phyloP scores from a whole-genome alignment of 2,329 filamentous ascomycete species.

The Pseudogymnoascus sp. region DNA sequence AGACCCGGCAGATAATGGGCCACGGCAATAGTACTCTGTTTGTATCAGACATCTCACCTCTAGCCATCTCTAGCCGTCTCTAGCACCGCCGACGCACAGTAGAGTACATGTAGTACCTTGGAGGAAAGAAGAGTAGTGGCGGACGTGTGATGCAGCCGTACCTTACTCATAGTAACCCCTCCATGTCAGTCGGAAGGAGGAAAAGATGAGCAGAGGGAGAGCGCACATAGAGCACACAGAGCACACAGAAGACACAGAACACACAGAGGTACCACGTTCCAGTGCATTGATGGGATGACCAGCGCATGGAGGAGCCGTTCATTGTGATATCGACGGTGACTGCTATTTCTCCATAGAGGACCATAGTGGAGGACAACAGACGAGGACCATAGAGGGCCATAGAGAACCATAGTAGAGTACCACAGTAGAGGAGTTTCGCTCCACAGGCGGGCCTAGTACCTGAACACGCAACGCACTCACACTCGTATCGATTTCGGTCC shows the following conservation, averaged over 20 bases:
- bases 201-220: background rate
- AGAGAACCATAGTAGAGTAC: background rate
- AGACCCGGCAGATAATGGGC: background rate
- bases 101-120: background rate
- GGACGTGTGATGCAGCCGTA: conserved; percentile 4
- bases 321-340: background rate
- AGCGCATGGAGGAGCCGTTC: background rate
- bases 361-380: background rate
- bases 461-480: background rate
- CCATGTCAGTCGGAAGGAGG: background rate
- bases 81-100: background rate
- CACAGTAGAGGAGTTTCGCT: background rate
- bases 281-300: background rate
- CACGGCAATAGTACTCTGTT: background rate
- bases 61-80: background rate
- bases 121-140: background rate
- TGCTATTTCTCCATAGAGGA: background rate
- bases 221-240: background rate
- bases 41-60: background rate
- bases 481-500: background rate
- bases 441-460: background rate
- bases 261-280: background rate
- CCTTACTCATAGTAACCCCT: background rate
- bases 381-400: background rate
- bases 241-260: background rate